A percentile compares a stretch with the other conserved stretches of the same genome.
Conservation (phyloP, 257 asterid species). For the Cordia subcordata region DNA sequence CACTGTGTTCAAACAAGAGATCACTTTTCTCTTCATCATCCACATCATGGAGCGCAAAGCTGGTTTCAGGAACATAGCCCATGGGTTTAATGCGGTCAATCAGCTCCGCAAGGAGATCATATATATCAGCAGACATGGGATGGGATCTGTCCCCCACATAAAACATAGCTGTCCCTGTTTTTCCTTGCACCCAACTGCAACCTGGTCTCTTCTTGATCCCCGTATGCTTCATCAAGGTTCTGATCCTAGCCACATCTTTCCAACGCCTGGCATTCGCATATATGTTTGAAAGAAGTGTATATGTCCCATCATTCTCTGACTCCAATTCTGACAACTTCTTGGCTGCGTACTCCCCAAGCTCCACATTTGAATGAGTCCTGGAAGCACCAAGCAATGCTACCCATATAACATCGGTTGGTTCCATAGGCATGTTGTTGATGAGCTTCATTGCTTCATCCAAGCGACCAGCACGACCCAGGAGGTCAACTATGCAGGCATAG, state of each 20-base stretch:
- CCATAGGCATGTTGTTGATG: conserved; percentile 60
- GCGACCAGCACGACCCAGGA: conserved; percentile 88
- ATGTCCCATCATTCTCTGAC: conserved; percentile 78
- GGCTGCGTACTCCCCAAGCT: conserved; percentile 70
- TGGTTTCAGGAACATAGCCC: conserved; percentile 89
- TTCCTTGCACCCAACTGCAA: conserved; percentile 94
- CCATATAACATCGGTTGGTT: conserved; percentile 68
- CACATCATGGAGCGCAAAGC: conserved; percentile 92
- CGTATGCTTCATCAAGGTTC: conserved; percentile 61
- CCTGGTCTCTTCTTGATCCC: conserved; percentile 92
- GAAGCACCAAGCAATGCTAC: conserved; percentile 79
- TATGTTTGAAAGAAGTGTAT: conserved; percentile 77
- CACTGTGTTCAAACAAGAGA: conserved; percentile 79
- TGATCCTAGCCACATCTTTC: conserved; percentile 79
- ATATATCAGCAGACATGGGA: conserved; percentile 61
- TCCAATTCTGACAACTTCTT: conserved; percentile 51
- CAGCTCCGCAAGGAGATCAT: conserved; percentile 52
- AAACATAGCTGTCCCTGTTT: conserved; percentile 60
- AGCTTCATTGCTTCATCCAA: conserved; percentile 61
- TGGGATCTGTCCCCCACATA: conserved; percentile 81
- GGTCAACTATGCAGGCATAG: conserved; percentile 84
- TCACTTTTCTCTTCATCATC: conserved; percentile 89
- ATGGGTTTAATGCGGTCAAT: conserved; percentile 53
- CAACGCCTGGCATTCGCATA: conserved; percentile 79
- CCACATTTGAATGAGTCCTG: conserved; percentile 83